Evolutionary conservation across 2,329 filamentous ascomycete species (phyloP).

Genomic region (Colletotrichum sp.): DNA sequence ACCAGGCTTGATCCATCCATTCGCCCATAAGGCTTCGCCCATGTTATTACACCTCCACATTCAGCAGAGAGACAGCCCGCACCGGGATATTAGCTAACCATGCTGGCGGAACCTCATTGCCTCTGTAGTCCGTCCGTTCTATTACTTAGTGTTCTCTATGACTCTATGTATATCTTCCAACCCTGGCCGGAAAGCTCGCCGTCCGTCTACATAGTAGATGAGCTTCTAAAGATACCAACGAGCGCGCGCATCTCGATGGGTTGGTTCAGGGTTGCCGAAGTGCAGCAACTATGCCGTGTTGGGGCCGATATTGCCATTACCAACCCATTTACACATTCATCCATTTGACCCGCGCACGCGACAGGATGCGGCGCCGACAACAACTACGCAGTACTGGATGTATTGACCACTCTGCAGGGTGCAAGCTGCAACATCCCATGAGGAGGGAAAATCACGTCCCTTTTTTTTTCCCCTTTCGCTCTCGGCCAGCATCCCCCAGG

Average conservation of each 20-base stretch:
- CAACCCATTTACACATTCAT: not conserved
- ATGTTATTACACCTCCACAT: constrained; percentile 12
- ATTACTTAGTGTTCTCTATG: not conserved
- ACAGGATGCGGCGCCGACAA: not conserved
- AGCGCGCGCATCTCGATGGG: not conserved
- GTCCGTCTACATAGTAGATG: not conserved
- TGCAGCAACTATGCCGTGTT: not conserved
- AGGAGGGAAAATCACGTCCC: not conserved
- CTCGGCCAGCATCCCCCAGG: not conserved
- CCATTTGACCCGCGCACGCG: constrained; percentile 12
- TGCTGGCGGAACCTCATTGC: not conserved
- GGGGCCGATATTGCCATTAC: not conserved
- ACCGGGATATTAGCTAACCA: not conserved
- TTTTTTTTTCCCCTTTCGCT: not conserved
- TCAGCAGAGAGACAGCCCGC: not conserved
- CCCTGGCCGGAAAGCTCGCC: not conserved
- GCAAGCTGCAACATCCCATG: not conserved
- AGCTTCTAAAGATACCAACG: not conserved
- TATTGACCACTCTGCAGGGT: not conserved
- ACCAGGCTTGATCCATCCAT: not conserved
- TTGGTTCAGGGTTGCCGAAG: not conserved
- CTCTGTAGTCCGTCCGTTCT: not conserved
- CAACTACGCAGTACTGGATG: not conserved
- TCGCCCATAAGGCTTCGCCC: not conserved
- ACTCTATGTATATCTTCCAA: not conserved